phyloP scores from a whole-genome alignment of 352 stramenopile genomes.

The Globisporangium orthogonon region DNA sequence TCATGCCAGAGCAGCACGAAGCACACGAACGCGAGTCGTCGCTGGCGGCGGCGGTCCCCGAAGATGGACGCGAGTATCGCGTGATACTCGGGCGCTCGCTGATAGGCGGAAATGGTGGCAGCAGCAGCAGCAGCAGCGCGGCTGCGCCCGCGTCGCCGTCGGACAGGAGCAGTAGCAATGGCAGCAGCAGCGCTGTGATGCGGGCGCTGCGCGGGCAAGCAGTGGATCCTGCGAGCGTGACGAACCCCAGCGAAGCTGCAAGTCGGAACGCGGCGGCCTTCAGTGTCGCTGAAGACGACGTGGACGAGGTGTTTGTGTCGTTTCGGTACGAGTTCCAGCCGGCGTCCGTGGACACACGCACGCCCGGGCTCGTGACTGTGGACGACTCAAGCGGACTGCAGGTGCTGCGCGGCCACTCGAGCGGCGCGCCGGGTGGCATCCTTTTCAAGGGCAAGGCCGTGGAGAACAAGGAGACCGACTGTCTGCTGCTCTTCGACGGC shows the following conservation, averaged over 20 bases:
- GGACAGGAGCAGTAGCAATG: background rate
- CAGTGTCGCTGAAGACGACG: background rate
- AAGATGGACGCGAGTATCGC: slow-evolving; percentile 48
- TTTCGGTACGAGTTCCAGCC: slow-evolving; percentile 86
- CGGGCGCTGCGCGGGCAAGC: background rate
- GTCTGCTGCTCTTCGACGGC: slow-evolving; percentile 76
- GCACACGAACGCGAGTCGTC: background rate
- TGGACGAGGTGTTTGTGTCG: slow-evolving; percentile 30
- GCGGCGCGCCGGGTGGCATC: slow-evolving; percentile 47
- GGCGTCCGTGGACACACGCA: slow-evolving; percentile 63
- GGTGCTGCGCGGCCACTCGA: slow-evolving; percentile 55
- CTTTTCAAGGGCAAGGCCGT: slow-evolving; percentile 72
- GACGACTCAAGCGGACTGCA: slow-evolving; percentile 53
- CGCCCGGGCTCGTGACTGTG: slow-evolving; percentile 57
- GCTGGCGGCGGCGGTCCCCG: slow-evolving; percentile 7
- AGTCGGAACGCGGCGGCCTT: background rate
- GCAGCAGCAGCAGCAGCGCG: background rate
- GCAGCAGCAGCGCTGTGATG: slow-evolving; percentile 5
- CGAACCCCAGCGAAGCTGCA: background rate
- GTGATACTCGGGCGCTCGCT: slow-evolving; percentile 52
- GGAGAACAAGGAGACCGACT: slow-evolving; percentile 81
- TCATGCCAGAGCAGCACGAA: background rate
- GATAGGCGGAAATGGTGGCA: background rate
- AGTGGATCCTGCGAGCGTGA: background rate
- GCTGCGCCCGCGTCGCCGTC: background rate